Base-by-base conservation (phyloP, 805 yeast genomes). In the Brettanomyces custersianus region DNA sequence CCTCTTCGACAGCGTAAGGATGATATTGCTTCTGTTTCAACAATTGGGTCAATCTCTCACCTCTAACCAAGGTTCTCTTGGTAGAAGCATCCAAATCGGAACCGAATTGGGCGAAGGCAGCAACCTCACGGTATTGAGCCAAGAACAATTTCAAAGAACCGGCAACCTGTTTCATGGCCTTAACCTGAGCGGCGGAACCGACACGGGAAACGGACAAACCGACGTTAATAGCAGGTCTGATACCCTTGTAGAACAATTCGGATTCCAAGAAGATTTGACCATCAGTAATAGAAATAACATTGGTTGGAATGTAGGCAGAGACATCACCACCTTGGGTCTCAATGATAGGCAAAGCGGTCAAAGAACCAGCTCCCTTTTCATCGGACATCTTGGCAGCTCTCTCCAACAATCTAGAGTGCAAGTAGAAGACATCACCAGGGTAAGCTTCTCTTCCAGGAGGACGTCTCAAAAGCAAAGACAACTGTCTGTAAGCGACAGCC, bases 81-180 rank as follows among this genome's bases (percentile, higher is more conserved):
- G 99, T 92, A 44, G 96, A 87, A 57, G 99, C 97, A 72, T 92
- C 99, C 68, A 92, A 80, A 73, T 92, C 99, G 55, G 99, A 92
- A 81, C 99, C 99, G 79, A 92, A 92, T 79, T 92, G 99, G 60
- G 99, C 98, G 70, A 92, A 92, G 60, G 99, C 98, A 66, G 98
- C 98, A 59, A 92, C 98, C 81, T 92, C 99, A 86, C 99, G 88
- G 84, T 92, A 92, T 78, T 92, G 99, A 60, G 99, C 99, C 79
- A 92, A 84, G 96, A 87, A 92, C 70, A 92, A 85, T 73, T 92
- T 92, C 74, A 92, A 83, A 55, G 98, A 92, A 82, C 98, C 99
- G 55, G 98, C 98, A 71, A 92, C 97, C 79, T 92, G 97, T 75
- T 92, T 92, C 94, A 92, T 86, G 70, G 98, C 98, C 80, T 92